Evolutionary conservation across 2,329 filamentous ascomycete genomes (phyloP), one percentile per base, ranked within the genome.

Genomic region (Trichoderma lentiforme): DNA sequence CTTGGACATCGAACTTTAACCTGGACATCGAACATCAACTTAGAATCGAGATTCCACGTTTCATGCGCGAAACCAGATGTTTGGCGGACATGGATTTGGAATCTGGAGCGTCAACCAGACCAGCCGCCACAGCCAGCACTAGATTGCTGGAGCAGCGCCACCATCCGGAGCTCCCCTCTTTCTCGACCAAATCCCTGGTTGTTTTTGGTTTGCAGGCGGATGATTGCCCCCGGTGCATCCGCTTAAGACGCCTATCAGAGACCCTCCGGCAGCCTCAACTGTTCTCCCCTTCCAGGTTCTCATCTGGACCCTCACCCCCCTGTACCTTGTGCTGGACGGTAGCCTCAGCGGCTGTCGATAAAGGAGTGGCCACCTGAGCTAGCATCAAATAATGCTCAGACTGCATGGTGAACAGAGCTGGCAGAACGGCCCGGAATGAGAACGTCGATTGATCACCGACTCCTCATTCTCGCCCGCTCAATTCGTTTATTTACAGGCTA

Each of bases 221-320:
- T 69, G 56, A 69, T 61, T 58, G n/a, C 66, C 66, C 66, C 66
- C 66, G 56, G 56, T 21, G 36, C 66, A 69, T 61, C 66, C 66
- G 66, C 56, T 34, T 51, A 51, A 14, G n/a, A 28, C 56, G 53
- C 66, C 66, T 61, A 69, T 51, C 66, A 69, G 15, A 60, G 66
- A 34, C 57, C 12, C 64, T 39, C 43, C n/a, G 36, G 56, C 53
- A 68, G 65, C 65, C 53, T 58, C 65, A 68, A 68, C 65, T 68
- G 53, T 28, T 15, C 15, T 21, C 53, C 47, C 30, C 47, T 28
- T 32, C 32, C 21, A 24, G n/a, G 21, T 53, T 53, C 47, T 21
- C 47, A 53, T 53, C 47, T 53, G 21, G 47, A 53, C 47, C 47
- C 32, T n/a, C 34, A 18, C 14, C 66, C 57, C 66, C 56, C 26